Evolutionary conservation across 2,329 filamentous ascomycete species (phyloP), one percentile per base, ranked within the genome.

Genomic region (Ophiobolus disseminans): DNA sequence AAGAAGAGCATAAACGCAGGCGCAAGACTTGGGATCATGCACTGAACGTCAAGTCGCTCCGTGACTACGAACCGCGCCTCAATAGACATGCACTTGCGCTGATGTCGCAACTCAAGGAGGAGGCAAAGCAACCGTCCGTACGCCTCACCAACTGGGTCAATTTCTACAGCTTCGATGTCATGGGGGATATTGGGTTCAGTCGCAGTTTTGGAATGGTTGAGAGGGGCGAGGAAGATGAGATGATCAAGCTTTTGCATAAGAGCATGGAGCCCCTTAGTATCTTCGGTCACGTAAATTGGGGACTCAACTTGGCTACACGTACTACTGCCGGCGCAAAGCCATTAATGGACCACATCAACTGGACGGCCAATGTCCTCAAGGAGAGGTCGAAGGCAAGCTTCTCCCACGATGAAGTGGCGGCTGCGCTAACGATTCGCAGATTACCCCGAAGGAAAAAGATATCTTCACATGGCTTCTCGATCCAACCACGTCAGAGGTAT

Each of bases 101-200:
- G 2, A 60, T 72, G 40, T 49, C 52, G 3, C 56, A 55, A 25
- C 43, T 73, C 14, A 58, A 62, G 16, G 61, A 62, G 17, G 45
- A 60, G 21, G 50, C 57, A 2, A 40, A 49, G 13, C 43, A 58
- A 4, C 42, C 60, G 2, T 49, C 51, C 9, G 47, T 73, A 0
- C 51, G 69, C 6, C 65, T 68, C 13, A 68, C 65, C 4, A 55
- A 63, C 36, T 72, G 68, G 70, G 45, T 66, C 16, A 69, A 74
- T 40, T 78, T 70, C 53, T 72, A 79, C 45, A 72, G 73, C 40
- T 76, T 81, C 47, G 79, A 81, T 50, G 70, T 81, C 19, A 80
- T 82, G 73, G 76, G 76, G 5, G 76, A 79, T 43, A 58, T 78
- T 9, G 72, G 68, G 8, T 75, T 76, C 44, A 75, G 68, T 16